phyloP scores from a whole-genome alignment of 1,284 basidiomycete genomes.

The Moesziomyces antarcticus region DNA sequence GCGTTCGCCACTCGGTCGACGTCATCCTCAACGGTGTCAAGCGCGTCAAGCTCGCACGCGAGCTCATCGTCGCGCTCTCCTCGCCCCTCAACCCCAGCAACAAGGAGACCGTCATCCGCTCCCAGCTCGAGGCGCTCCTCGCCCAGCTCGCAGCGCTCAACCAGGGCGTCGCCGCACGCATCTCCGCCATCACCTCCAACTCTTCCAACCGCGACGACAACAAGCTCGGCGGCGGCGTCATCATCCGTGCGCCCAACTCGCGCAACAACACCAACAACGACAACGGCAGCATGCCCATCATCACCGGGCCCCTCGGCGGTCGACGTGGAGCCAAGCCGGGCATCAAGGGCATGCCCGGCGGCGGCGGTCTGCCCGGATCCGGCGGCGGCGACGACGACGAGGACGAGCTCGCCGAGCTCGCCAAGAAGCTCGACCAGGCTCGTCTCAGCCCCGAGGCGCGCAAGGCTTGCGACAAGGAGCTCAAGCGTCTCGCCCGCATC shows the following conservation, averaged over 20 bases:
- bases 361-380: conserved; percentile 27
- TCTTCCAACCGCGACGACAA: conserved; percentile 32
- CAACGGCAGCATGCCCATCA: conserved; percentile 38
- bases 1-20: conserved; percentile 51
- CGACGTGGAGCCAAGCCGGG: conserved; percentile 37
- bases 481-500: conserved; percentile 64
- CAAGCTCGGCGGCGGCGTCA: conserved; percentile 48
- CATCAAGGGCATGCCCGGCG: conserved; percentile 17
- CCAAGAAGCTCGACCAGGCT: conserved; percentile 55
- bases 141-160: conserved; percentile 61
- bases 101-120: conserved; percentile 58
- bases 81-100: conserved; percentile 58
- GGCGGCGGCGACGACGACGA: conserved; percentile 54
- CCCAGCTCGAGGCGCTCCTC: conserved; percentile 62
- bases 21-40: conserved; percentile 56
- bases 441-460: conserved; percentile 61
- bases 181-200: conserved; percentile 53
- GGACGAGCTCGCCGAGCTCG: conserved; percentile 62
- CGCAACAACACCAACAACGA: conserved; percentile 44
- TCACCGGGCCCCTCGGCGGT: conserved; percentile 38
- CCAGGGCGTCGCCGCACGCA: conserved; percentile 52
- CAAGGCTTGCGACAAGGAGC: conserved; percentile 65
- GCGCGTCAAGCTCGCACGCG: conserved; percentile 58
- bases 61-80: conserved; percentile 57
- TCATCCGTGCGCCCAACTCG: conserved; percentile 51